Evolutionary conservation across 257 asterid species (phyloP).

Genomic region (Agastache rugosa): DNA sequence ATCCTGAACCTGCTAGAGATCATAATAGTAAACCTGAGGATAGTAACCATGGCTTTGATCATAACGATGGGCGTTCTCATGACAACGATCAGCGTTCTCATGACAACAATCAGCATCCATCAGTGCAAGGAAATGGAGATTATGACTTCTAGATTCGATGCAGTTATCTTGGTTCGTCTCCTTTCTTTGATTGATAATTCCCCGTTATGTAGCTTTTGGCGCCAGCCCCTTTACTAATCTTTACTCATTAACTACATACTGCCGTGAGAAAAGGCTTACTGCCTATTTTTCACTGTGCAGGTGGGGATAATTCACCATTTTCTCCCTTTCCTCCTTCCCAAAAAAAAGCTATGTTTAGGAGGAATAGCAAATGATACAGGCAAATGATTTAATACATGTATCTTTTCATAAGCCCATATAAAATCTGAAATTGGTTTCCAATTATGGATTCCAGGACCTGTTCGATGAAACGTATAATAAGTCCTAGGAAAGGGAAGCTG

Average conservation of each 20-base stretch:
- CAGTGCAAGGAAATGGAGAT: conserved; percentile 51
- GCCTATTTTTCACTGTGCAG: conserved; percentile 78
- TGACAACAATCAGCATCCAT: conserved; percentile 42
- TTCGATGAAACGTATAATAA: conserved; percentile 28
- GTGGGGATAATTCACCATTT: conserved; percentile 59
- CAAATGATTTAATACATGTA: conserved; percentile 7
- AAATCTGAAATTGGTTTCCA: conserved; percentile 6
- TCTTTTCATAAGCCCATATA: not conserved
- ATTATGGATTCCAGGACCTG: conserved; percentile 20
- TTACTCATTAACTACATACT: conserved; percentile 28
- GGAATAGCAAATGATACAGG: conserved; percentile 35
- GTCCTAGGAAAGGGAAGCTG: conserved; percentile 19
- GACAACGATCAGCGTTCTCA: conserved; percentile 39
- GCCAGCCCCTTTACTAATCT: conserved; percentile 33
- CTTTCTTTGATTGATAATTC: conserved; percentile 24
- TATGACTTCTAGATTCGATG: conserved; percentile 38
- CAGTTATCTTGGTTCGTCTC: conserved; percentile 42
- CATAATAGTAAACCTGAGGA: conserved; percentile 44
- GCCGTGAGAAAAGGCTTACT: conserved; percentile 66
- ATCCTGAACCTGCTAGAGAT: conserved; percentile 47
- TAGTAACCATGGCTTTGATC: conserved; percentile 37
- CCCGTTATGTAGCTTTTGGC: conserved; percentile 27
- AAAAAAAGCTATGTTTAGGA: conserved; percentile 37
- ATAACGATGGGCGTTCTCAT: conserved; percentile 43
- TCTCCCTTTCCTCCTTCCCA: conserved; percentile 48